Evolutionary conservation across 805 yeast genomes (phyloP).

Genomic region (Pichia scutulata): DNA sequence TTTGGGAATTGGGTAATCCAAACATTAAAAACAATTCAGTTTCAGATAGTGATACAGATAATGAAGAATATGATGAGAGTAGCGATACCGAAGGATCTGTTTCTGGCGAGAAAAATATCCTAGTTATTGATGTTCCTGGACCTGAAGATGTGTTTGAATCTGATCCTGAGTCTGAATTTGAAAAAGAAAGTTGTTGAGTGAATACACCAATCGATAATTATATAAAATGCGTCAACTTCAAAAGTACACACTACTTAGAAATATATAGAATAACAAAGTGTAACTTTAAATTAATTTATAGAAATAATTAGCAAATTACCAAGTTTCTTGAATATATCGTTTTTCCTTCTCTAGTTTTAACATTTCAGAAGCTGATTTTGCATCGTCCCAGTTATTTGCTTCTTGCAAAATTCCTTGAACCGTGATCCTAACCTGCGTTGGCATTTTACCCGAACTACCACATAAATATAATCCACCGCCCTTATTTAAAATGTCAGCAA

Average conservation of each 20-base stretch:
- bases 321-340: slow-evolving; percentile 80
- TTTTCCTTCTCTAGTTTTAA: slow-evolving; percentile 53
- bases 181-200: slow-evolving; percentile 2
- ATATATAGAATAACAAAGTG: neutral
- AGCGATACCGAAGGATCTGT: neutral
- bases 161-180: slow-evolving; percentile 5
- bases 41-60: slow-evolving; percentile 19
- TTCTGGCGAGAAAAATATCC: slow-evolving; percentile 7
- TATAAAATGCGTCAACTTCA: slow-evolving; percentile 1
- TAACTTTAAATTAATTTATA: neutral
- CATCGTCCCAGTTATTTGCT: slow-evolving; percentile 32
- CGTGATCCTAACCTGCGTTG: slow-evolving; percentile 71
- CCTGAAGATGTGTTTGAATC: slow-evolving; percentile 5
- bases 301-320: slow-evolving; percentile 37
- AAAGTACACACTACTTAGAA: neutral
- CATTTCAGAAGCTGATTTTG: slow-evolving; percentile 44
- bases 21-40: slow-evolving; percentile 37
- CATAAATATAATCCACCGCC: slow-evolving; percentile 71
- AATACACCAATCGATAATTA: neutral
- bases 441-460: slow-evolving; percentile 95
- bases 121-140: slow-evolving; percentile 12
- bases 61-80: slow-evolving; percentile 15
- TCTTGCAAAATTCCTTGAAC: slow-evolving; percentile 53
- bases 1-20: slow-evolving; percentile 75
- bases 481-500: slow-evolving; percentile 48